phyloP scores from a whole-genome alignment of 164 flowering plant species.

The Vitis amurensis region DNA sequence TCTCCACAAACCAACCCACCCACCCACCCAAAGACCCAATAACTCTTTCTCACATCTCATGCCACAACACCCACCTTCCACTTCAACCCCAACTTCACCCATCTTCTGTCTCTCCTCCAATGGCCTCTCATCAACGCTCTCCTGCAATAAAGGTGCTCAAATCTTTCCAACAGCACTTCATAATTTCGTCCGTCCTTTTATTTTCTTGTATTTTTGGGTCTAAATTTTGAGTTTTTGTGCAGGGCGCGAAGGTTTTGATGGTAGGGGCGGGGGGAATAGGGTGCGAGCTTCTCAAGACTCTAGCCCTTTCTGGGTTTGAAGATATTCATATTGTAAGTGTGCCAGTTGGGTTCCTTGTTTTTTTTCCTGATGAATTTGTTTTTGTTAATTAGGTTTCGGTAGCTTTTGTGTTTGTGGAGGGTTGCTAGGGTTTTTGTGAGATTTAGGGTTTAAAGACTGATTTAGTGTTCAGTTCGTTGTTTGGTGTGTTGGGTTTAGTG shows the following conservation, averaged over 20 bases:
- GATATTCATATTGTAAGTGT: slow-evolving; percentile 89
- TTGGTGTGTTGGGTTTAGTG: too few species aligned
- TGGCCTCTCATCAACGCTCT: slow-evolving; percentile 48
- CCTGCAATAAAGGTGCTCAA: slow-evolving; percentile 53
- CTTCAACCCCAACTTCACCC: not conserved
- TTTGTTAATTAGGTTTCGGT: not conserved
- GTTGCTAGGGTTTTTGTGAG: too few species aligned
- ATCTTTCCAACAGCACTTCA: not conserved
- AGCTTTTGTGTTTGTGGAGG: not conserved
- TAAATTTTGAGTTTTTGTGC: slow-evolving; percentile 6
- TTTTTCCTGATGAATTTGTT: not conserved
- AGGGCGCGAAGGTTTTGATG: slow-evolving; percentile 92
- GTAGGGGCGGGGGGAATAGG: slow-evolving; percentile 99
- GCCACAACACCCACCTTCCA: not conserved
- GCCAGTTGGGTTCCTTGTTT: not conserved
- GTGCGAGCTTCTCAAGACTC: slow-evolving; percentile 95
- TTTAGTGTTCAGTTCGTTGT: too few species aligned
- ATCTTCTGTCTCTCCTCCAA: slow-evolving; percentile 14
- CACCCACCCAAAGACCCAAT: too few species aligned
- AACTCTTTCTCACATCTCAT: too few species aligned
- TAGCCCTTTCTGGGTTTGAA: slow-evolving; percentile 87
- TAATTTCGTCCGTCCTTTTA: not conserved
- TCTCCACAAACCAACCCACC: not conserved
- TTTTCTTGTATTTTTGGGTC: not conserved
- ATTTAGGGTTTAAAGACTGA: too few species aligned